phyloP scores from a whole-genome alignment of 2,329 filamentous ascomycete genomes.

The Pestalotiopsis sp. region DNA sequence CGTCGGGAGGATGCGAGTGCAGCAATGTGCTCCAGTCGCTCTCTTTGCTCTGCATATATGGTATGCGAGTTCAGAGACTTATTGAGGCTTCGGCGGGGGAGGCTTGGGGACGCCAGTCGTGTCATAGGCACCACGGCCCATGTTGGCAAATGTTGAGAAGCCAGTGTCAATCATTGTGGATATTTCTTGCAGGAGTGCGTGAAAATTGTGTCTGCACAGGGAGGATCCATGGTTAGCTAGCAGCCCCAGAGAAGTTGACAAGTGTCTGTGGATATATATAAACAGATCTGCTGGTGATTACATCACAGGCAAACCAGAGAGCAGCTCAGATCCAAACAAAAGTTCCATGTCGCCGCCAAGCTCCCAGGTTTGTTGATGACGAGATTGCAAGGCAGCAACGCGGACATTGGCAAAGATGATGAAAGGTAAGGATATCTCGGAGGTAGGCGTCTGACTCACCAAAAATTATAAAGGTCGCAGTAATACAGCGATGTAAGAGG shows the following conservation, averaged over 20 bases:
- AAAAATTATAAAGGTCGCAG: conserved; percentile 25
- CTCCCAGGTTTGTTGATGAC: conserved; percentile 14
- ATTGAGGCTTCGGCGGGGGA: conserved; percentile 35
- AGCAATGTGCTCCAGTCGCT: neutral
- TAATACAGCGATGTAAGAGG: conserved; percentile 27
- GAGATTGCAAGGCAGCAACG: conserved; percentile 8
- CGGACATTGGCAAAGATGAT: conserved; percentile 19
- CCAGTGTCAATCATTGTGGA: conserved; percentile 32
- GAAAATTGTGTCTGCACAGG: neutral
- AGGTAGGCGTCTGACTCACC: conserved; percentile 36
- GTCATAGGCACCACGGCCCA: conserved; percentile 38
- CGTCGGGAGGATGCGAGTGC: neutral
- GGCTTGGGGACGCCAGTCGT: conserved; percentile 38
- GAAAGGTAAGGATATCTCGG: conserved; percentile 19
- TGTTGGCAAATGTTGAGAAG: conserved; percentile 31
- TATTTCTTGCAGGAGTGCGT: neutral
- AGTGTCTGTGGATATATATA: neutral
- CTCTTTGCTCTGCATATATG: neutral
- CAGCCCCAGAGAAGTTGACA: neutral
- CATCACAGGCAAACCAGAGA: neutral
- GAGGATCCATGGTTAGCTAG: conserved; percentile 11
- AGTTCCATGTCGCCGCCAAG: conserved; percentile 14
- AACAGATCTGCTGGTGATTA: conserved; percentile 7
- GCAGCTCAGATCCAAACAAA: neutral
- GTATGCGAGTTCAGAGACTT: conserved; percentile 19